phyloP scores from a whole-genome alignment of 345 rosid species.

The Ricinus communis region DNA sequence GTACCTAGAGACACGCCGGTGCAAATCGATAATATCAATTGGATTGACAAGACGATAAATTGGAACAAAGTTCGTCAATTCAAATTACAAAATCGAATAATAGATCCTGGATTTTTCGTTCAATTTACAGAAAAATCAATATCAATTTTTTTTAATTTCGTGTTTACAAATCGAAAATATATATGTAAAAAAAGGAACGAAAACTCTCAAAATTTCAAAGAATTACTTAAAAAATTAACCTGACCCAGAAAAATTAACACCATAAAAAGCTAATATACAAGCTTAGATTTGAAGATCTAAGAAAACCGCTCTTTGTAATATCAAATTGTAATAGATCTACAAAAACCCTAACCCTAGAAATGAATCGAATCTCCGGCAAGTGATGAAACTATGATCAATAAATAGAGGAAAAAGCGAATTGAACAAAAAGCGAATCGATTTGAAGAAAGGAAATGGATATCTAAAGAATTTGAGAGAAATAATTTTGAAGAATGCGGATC shows the following conservation, averaged over 20 bases:
- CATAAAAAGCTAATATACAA: background rate
- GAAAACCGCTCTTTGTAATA: slow-evolving; percentile 7
- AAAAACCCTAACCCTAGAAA: slow-evolving; percentile 47
- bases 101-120: background rate
- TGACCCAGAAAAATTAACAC: slow-evolving; percentile 16
- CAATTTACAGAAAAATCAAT: background rate
- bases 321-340: background rate
- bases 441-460: background rate
- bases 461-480: background rate
- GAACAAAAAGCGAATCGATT: background rate
- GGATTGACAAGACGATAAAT: too few species aligned
- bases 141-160: too few species aligned
- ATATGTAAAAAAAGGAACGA: slow-evolving; percentile 1
- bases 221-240: background rate
- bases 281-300: slow-evolving; percentile 19
- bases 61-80: background rate
- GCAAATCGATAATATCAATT: background rate
- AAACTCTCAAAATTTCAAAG: background rate
- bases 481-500: background rate
- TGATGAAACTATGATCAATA: slow-evolving; percentile 15
- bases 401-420: slow-evolving; percentile 21
- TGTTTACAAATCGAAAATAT: background rate
- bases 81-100: background rate
- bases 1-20: slow-evolving; percentile 5
- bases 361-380: background rate